Evolutionary conservation across 192 early-diverging fungal species (phyloP).

Genomic region (Gorgonomyces haynaldii): DNA sequence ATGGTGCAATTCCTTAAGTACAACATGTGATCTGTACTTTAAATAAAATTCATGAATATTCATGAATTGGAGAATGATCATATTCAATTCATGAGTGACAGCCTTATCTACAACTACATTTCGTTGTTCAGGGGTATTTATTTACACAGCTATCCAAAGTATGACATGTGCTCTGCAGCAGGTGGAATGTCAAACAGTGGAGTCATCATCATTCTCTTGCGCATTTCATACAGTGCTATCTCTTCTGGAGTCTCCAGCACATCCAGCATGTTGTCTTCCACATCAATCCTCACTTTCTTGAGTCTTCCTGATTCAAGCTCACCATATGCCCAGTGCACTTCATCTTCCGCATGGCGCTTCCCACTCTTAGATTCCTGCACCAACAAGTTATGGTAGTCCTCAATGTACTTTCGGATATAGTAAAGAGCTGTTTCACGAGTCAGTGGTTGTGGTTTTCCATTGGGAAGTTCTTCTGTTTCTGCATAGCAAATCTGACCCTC

Average conservation of each 20-base stretch:
- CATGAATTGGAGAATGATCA: too few relatives aligned
- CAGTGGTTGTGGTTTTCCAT: background rate
- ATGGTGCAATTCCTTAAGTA: too few relatives aligned
- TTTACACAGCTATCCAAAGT: background rate
- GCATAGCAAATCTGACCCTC: background rate
- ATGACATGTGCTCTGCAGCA: background rate
- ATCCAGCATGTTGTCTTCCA: background rate
- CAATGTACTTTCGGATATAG: background rate
- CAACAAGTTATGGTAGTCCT: background rate
- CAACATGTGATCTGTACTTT: too few relatives aligned
- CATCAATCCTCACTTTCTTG: background rate
- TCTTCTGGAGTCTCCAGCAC: background rate
- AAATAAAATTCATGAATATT: too few relatives aligned
- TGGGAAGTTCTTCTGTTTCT: background rate
- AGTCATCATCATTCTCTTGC: background rate
- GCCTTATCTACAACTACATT: too few relatives aligned
- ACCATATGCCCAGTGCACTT: background rate
- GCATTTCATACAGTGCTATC: background rate
- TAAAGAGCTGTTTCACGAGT: background rate
- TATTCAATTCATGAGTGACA: too few relatives aligned
- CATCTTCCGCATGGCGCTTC: background rate
- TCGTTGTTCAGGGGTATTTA: too few relatives aligned
- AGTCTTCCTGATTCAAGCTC: background rate
- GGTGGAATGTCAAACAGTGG: background rate
- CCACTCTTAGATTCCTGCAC: background rate